phyloP scores from a whole-genome alignment of 768 basidiomycete genomes.

The Gelatoporia subvermispora region DNA sequence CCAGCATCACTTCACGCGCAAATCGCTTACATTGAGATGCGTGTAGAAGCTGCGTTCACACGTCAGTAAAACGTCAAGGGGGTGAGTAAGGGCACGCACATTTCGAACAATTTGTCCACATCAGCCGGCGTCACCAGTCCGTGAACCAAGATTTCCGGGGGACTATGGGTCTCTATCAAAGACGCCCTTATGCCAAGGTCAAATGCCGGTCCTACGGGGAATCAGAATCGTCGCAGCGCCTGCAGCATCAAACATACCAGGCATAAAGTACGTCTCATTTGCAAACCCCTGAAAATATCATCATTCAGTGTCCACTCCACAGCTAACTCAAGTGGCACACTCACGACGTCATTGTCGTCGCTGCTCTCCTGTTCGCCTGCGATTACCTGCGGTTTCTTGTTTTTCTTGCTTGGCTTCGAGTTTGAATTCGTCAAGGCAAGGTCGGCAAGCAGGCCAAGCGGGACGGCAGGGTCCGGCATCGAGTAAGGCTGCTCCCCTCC shows the following conservation, averaged over 20 bases:
- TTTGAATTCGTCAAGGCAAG: conserved; percentile 57
- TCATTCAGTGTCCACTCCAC: not conserved
- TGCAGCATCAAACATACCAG: conserved; percentile 40
- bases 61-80: not conserved
- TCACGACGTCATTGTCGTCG: conserved; percentile 58
- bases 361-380: conserved; percentile 7
- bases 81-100: conserved; percentile 44
- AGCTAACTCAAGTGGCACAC: conserved; percentile 9
- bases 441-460: conserved; percentile 71
- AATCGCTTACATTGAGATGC: conserved; percentile 55
- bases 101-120: conserved; percentile 79
- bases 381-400: conserved; percentile 11
- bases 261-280: conserved; percentile 75
- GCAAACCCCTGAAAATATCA: conserved; percentile 59
- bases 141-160: conserved; percentile 78
- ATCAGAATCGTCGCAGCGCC: not conserved
- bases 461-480: conserved; percentile 67
- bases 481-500: conserved; percentile 43
- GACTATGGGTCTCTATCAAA: conserved; percentile 72
- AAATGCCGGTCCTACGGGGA: conserved; percentile 55
- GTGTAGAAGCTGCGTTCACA: conserved; percentile 55
- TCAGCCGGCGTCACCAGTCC: conserved; percentile 74
- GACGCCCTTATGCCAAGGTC: conserved; percentile 65
- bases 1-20: not conserved
- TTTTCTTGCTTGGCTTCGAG: conserved; percentile 38